Conservation (phyloP, 169 alveolate genomes). For the Cryptosporidium ubiquitum region DNA sequence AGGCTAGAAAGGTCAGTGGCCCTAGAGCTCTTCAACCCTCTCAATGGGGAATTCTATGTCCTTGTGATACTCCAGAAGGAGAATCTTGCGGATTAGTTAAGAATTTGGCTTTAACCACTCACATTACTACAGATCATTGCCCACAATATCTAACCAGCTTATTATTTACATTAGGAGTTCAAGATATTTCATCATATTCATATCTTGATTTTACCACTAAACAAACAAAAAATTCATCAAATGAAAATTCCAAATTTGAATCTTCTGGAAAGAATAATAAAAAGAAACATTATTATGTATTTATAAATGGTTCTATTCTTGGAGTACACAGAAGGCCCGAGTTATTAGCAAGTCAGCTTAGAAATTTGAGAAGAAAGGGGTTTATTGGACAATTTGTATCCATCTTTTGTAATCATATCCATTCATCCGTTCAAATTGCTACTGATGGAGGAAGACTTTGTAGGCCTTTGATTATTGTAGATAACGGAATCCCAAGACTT, state of each 20-base stretch:
- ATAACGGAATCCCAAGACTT: conserved; percentile 90
- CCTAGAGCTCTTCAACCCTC: conserved; percentile 99
- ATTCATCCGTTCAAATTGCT: conserved; percentile 93
- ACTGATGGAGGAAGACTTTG: conserved; percentile 99
- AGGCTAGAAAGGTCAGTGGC: conserved; percentile 95
- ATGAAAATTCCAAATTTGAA: neutral
- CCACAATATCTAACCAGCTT: conserved; percentile 80
- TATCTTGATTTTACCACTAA: conserved; percentile 75
- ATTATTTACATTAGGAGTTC: conserved; percentile 84
- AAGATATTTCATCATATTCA: conserved; percentile 81
- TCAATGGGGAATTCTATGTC: conserved; percentile 99
- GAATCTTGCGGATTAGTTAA: conserved; percentile 99
- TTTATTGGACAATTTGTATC: conserved; percentile 96
- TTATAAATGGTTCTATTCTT: conserved; percentile 94
- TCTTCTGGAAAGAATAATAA: conserved; percentile 47
- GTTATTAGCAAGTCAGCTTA: conserved; percentile 88
- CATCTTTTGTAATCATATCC: conserved; percentile 91
- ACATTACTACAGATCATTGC: conserved; percentile 96
- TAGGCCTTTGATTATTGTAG: conserved; percentile 97
- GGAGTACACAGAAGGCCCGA: conserved; percentile 93
- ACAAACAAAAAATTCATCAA: neutral
- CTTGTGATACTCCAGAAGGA: conserved; percentile 99
- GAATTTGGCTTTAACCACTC: conserved; percentile 96
- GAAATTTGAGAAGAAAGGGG: conserved; percentile 95
- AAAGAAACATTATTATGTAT: conserved; percentile 87